A percentile compares a stretch with the other conserved stretches of the same genome.
These are phyloP conservation scores for Boletellus emodensis DNA, from an alignment of 768 basidiomycete species.

Conservation along the genomic window DNA sequence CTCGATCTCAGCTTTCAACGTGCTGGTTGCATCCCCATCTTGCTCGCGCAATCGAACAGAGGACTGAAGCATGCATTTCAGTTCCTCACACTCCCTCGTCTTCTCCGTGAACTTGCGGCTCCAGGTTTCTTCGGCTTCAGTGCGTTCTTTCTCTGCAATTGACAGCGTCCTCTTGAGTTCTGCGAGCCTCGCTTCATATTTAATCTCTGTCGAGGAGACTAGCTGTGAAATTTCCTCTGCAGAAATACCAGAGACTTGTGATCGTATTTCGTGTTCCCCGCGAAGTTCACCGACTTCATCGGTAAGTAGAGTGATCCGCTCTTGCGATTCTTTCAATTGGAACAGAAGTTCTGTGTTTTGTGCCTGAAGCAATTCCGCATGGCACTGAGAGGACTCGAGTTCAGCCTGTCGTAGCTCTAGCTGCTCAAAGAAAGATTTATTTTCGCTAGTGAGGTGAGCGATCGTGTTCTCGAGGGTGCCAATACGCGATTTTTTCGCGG, in stretches of 20 bases:
- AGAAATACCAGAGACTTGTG: constrained; percentile 40
- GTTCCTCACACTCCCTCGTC: constrained; percentile 68
- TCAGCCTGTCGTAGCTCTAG: constrained; percentile 88
- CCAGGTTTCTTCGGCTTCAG: constrained; percentile 87
- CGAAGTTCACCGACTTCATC: constrained; percentile 67
- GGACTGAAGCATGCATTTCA: constrained; percentile 56
- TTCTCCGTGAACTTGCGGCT: constrained; percentile 79
- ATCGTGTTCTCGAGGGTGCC: constrained; percentile 66
- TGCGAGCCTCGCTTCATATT: constrained; percentile 70
- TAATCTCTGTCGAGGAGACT: constrained; percentile 67
- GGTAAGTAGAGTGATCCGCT: constrained; percentile 64
- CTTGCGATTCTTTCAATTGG: constrained; percentile 76
- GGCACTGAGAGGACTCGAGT: constrained; percentile 74
- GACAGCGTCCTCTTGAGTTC: constrained; percentile 65
- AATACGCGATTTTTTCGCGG: constrained; percentile 58
- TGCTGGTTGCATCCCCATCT: constrained; percentile 47
- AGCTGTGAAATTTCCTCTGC: constrained; percentile 70
- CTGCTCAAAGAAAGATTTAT: constrained; percentile 78
- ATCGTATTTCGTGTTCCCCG: constrained; percentile 49
- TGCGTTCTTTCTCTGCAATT: constrained; percentile 75
- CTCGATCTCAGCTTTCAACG: constrained; percentile 53
- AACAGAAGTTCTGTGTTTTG: constrained; percentile 83
- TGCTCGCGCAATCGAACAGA: constrained; percentile 58
- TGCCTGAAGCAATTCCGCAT: constrained; percentile 69
- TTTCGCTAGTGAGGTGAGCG: constrained; percentile 67